Base-by-base conservation (phyloP, 257 asterid species). In the Plantago elongata region DNA sequence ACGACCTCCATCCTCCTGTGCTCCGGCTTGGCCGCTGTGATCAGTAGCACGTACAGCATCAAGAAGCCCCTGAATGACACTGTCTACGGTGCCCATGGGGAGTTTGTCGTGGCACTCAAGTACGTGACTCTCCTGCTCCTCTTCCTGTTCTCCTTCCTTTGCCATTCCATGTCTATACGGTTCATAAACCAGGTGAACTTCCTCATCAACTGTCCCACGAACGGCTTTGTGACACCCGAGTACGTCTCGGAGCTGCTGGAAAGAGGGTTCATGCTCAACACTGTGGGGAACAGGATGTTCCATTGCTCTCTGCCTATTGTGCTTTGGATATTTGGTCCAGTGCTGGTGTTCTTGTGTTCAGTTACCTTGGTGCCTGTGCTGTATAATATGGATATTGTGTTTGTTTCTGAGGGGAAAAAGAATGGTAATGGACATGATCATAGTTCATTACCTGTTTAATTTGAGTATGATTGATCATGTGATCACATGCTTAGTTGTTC, bases 241-340 rank as follows among this genome's bases (percentile, higher is more conserved):
- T 85, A 83, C 47, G 80, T 85, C 2, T 66, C 90, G 1, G 78
- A 68, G 67, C 74, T 85, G 4, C 78, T 85, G 13, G 94, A 85
- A 68, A 77, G 60, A 48, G 88, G 83, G 0, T 77, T 82, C 29
- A 52, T 63, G 48, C 63, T 85, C 29, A 85, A 83, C 68, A 74
- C 84, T 7, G 75, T 73, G 11, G 90, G 90, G 3, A 83, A 83
- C 54, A 65, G 94, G 62, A 37, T 88, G 65, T 90, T 90, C 79
- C 88, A 90, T 64, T 79, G 77, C 1, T 94, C 94, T 43, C 71
- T 90, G 67, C 98, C 98, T 14, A 74, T 90, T 5, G 7, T 90
- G 83, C 72, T 88, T 11, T 90, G 98, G 98, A 85, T 90, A 5
- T 90, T 88, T 10, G 98, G 98, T 11, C 98, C 98, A 1, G 94